Conservation (phyloP, 116 monocot species). For the Phalaenopsis hybrid region DNA sequence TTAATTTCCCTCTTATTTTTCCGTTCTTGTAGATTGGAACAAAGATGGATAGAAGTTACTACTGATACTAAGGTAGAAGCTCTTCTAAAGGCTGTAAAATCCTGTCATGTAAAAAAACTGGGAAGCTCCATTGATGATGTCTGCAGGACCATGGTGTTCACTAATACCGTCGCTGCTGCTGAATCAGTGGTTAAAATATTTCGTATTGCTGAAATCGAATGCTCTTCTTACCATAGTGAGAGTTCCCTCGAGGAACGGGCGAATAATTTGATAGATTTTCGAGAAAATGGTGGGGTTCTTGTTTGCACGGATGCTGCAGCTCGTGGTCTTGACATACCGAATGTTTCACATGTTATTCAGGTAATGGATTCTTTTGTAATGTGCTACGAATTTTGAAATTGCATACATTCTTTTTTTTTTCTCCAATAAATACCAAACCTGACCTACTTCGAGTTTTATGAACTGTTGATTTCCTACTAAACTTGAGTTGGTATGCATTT, state of each 20-base stretch:
- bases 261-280: slow-evolving; percentile 47
- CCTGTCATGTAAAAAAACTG: slow-evolving; percentile 15
- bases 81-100: slow-evolving; percentile 75
- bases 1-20: slow-evolving; percentile 6
- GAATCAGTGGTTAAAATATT: slow-evolving; percentile 67
- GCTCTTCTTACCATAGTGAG: slow-evolving; percentile 79
- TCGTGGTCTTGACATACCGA: slow-evolving; percentile 92
- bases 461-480: background rate
- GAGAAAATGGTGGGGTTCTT: slow-evolving; percentile 82
- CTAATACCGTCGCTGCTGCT: slow-evolving; percentile 83
- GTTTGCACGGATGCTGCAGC: slow-evolving; percentile 99
- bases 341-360: slow-evolving; percentile 98
- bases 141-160: slow-evolving; percentile 83
- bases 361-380: slow-evolving; percentile 21
- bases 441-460: background rate
- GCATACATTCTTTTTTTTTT: background rate
- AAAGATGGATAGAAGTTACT: slow-evolving; percentile 88
- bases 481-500: background rate
- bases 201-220: slow-evolving; percentile 51
- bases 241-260: slow-evolving; percentile 64
- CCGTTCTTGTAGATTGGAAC: slow-evolving; percentile 60
- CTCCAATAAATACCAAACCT: background rate
- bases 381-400: background rate
- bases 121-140: slow-evolving; percentile 19
- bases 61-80: slow-evolving; percentile 82